Evolutionary conservation across 345 rosid genomes (phyloP).

Genomic region (Erysimum cheiranthoides): DNA sequence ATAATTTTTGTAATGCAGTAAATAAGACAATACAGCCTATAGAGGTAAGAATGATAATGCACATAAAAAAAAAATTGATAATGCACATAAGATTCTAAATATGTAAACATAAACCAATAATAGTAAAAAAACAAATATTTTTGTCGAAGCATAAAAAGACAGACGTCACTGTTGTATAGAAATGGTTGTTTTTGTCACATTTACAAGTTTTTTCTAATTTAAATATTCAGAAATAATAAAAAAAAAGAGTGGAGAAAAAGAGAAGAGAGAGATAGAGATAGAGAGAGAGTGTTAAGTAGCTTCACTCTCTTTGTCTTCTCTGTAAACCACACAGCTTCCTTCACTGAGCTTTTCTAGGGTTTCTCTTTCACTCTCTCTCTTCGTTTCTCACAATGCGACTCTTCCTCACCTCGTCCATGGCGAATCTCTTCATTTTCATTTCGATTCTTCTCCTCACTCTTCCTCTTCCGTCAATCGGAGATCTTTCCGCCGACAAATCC

Average conservation of each 20-base stretch:
- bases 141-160: conserved; percentile 36
- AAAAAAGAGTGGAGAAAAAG: background rate
- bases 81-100: conserved; percentile 30
- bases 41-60: background rate
- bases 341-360: conserved; percentile 31
- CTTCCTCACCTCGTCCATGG: conserved; percentile 24
- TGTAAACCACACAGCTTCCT: conserved; percentile 30
- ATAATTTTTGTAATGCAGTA: background rate
- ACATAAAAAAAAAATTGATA: too few species aligned
- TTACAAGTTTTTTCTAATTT: background rate
- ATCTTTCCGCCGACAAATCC: conserved; percentile 78
- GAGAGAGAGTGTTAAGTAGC: conserved; percentile 20
- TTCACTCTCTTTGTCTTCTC: conserved; percentile 32
- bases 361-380: conserved; percentile 8
- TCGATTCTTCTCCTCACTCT: conserved; percentile 40
- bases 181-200: conserved; percentile 45
- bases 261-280: background rate
- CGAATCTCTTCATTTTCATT: conserved; percentile 14
- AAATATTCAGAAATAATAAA: conserved; percentile 8
- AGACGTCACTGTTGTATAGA: conserved; percentile 28
- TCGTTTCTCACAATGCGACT: conserved; percentile 31
- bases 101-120: conserved; percentile 11
- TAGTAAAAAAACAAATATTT: background rate
- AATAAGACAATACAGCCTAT: background rate
- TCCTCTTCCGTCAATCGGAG: conserved; percentile 49